These are phyloP conservation scores for Botrytis paeoniae DNA, from an alignment of 2,329 filamentous ascomycete genomes.

Conservation along the genomic window DNA sequence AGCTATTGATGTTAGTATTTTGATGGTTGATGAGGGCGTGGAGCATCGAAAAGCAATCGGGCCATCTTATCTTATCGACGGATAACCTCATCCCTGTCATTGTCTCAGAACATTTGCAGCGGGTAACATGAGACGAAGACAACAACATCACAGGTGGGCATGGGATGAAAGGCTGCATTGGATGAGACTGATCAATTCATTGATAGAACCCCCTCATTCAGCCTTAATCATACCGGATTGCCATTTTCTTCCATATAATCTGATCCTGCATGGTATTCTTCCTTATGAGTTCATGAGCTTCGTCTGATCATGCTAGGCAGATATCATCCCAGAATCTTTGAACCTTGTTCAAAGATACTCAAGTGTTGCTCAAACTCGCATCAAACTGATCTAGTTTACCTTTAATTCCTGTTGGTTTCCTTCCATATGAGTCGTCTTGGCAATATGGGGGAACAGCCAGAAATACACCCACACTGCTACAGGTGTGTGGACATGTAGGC, in stretches of 20 bases:
- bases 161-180: conserved; percentile 5
- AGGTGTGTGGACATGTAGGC: neutral
- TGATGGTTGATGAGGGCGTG: neutral
- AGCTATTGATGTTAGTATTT: neutral
- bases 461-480: neutral
- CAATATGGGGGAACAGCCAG: neutral
- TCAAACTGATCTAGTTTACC: neutral
- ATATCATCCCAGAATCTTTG: neutral
- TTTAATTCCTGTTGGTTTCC: neutral
- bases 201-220: too few species aligned
- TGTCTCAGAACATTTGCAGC: conserved; percentile 1
- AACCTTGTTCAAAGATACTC: neutral
- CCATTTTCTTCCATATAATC: neutral
- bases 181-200: neutral
- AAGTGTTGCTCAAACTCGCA: neutral
- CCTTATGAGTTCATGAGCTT: neutral
- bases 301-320: neutral
- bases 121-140: conserved; percentile 11
- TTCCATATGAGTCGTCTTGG: neutral
- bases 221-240: neutral
- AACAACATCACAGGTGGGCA: neutral
- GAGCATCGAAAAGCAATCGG: neutral
- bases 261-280: neutral
- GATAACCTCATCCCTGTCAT: neutral
- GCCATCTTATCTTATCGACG: conserved; percentile 1